Evolutionary conservation across 306 rosid species (phyloP).

Genomic region (Leucaena leucocephala): DNA sequence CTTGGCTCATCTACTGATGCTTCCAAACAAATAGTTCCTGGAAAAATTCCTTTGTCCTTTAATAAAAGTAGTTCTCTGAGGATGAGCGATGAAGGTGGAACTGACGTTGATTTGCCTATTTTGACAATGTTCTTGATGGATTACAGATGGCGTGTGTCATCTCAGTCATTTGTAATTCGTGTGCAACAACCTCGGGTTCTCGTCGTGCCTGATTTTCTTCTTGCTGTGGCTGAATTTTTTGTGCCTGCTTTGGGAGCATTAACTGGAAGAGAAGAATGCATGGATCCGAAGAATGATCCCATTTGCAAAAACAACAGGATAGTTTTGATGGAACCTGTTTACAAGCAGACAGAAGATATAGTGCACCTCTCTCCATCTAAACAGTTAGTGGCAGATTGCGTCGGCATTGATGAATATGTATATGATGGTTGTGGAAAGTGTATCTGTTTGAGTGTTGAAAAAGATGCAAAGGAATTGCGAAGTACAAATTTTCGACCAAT

Average conservation of each 20-base stretch:
- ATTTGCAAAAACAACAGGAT: slow-evolving; percentile 61
- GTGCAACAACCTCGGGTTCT: slow-evolving; percentile 96
- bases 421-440: slow-evolving; percentile 95
- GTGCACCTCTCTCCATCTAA: slow-evolving; percentile 80
- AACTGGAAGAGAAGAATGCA: slow-evolving; percentile 90
- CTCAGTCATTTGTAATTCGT: slow-evolving; percentile 85
- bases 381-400: slow-evolving; percentile 77
- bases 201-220: slow-evolving; percentile 96
- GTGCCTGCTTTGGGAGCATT: slow-evolving; percentile 88
- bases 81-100: slow-evolving; percentile 47
- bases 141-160: slow-evolving; percentile 79
- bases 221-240: slow-evolving; percentile 93
- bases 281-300: slow-evolving; percentile 90
- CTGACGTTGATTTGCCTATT: slow-evolving; percentile 63
- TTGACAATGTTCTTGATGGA: slow-evolving; percentile 94
- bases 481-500: slow-evolving; percentile 67
- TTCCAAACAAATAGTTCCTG: slow-evolving; percentile 64
- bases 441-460: slow-evolving; percentile 70
- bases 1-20: slow-evolving; percentile 90
- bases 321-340: slow-evolving; percentile 64
- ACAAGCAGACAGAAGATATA: slow-evolving; percentile 82
- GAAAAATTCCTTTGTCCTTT: slow-evolving; percentile 55
- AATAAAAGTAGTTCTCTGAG: slow-evolving; percentile 56
- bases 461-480: slow-evolving; percentile 58
- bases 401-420: slow-evolving; percentile 74